Base-by-base conservation (phyloP, 2,329 filamentous ascomycete species). In the Beauveria sp. region DNA sequence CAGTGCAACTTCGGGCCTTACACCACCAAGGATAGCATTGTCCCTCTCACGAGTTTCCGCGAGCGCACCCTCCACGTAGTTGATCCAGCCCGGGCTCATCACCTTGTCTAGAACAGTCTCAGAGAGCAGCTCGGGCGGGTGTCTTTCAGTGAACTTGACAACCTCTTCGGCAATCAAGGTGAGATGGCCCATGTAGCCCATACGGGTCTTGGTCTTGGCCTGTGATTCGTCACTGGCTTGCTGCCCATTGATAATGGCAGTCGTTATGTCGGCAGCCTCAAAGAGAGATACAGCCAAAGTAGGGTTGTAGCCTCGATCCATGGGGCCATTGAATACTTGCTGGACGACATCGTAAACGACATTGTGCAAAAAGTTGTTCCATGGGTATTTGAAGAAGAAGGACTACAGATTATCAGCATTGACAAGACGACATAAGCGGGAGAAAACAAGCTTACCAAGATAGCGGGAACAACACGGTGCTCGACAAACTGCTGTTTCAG, bases 341-440 rank as follows among this genome's bases (percentile, higher is more conserved):
- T 99, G 95, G 49, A 99, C 91, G 70, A 99, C 93, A 73, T 99
- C 95, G 72, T 99, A 99, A 53, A 99, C 95, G 49, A 99, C 95
- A 70, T 99, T 99, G 76, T 99, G 95, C 50, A 99, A 82, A 71
- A 99, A 99, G 74, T 99, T 99, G 75, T 99, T 99, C 95, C 95
- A 99, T 1, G 95, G 93, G 70, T 98, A 99, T 63, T 89, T 86
- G 79, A 99, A 99, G 77, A 99, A 99, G 79, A 98, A 98, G 62
- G 92, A 90, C 91, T 96, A 66, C 2, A 46, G n/a, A 3, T 0
- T 22, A 57, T 68, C 65, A 70, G 67, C 55, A 57, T n/a, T 20
- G 34, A 12, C 4, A 47, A 45, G 28, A 43, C 22, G 53, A 51
- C 20, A 18, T 12, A 18, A 26, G 26, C 10, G 18, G 18, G 3